Conservation (phyloP, 768 basidiomycete species). For the Phlebiopsis flavidoalba region DNA sequence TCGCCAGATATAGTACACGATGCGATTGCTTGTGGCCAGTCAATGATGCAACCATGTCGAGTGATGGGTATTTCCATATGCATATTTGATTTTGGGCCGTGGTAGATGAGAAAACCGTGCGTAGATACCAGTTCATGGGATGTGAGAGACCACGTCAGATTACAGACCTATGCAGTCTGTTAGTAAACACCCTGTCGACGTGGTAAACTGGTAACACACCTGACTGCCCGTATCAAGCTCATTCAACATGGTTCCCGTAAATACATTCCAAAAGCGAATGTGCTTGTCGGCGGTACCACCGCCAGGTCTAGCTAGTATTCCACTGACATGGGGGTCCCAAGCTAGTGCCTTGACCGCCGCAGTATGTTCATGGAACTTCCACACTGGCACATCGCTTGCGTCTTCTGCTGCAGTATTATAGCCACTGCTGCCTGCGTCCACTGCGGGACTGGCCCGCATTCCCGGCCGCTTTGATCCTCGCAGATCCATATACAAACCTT, state of each 20-base stretch:
- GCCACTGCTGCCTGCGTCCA: conserved; percentile 12
- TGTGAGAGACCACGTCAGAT: conserved; percentile 92
- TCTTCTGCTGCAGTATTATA: conserved; percentile 10
- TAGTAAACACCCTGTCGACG: background rate
- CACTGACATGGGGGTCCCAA: conserved; percentile 94
- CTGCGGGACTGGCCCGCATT: conserved; percentile 17
- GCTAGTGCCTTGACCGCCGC: conserved; percentile 98
- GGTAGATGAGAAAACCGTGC: conserved; percentile 91
- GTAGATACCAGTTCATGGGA: conserved; percentile 98
- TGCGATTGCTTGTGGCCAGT: conserved; percentile 92
- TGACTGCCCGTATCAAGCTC: conserved; percentile 95
- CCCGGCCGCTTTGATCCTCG: conserved; percentile 53
- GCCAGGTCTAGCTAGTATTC: conserved; percentile 89
- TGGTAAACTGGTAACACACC: conserved; percentile 41
- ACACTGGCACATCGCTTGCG: conserved; percentile 57
- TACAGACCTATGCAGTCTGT: conserved; percentile 67
- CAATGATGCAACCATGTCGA: conserved; percentile 92
- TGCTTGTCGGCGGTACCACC: conserved; percentile 99
- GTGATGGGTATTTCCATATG: conserved; percentile 90
- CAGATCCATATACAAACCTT: conserved; percentile 96
- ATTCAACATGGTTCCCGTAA: conserved; percentile 77
- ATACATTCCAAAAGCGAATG: conserved; percentile 95
- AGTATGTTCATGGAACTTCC: conserved; percentile 94
- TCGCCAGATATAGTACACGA: conserved; percentile 94
- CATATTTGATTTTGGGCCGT: conserved; percentile 95